phyloP scores from a whole-genome alignment of 164 flowering plant genomes.

The Umbilicus rupestris region DNA sequence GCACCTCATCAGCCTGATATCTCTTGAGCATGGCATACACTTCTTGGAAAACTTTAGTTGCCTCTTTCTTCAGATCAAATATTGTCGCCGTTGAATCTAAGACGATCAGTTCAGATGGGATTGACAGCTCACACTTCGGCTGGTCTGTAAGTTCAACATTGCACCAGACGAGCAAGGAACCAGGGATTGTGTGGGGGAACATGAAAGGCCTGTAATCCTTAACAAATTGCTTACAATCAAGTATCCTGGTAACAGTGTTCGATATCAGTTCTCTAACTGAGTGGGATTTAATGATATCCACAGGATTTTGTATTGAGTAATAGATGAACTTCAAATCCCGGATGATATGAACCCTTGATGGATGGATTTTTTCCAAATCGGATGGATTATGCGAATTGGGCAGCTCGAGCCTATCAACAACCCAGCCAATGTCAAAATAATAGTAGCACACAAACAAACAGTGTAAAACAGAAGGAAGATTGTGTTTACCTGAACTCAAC shows the following conservation, averaged over 20 bases:
- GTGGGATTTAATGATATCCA: slow-evolving; percentile 10
- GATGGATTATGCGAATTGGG: neutral
- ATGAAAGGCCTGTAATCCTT: slow-evolving; percentile 21
- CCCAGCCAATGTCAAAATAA: neutral
- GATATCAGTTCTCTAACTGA: slow-evolving; percentile 10
- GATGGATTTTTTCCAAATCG: neutral
- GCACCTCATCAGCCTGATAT: slow-evolving; percentile 22
- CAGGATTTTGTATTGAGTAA: slow-evolving; percentile 18
- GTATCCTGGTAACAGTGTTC: slow-evolving; percentile 20
- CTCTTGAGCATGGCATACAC: slow-evolving; percentile 26
- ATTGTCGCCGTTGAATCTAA: slow-evolving; percentile 23
- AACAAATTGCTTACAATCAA: slow-evolving; percentile 29
- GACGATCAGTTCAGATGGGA: slow-evolving; percentile 25
- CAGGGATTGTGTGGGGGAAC: neutral
- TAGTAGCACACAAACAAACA: neutral
- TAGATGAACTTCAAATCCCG: slow-evolving; percentile 21
- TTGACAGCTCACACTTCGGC: slow-evolving; percentile 10
- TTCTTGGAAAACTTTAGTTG: slow-evolving; percentile 24
- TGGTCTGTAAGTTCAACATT: slow-evolving; percentile 22
- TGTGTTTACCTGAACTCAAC: slow-evolving; percentile 21
- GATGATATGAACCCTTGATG: slow-evolving; percentile 18
- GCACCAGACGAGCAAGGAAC: slow-evolving; percentile 15
- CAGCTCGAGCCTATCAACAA: slow-evolving; percentile 17
- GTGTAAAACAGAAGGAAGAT: neutral
- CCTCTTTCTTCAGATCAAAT: slow-evolving; percentile 24